phyloP scores from a whole-genome alignment of 1,139 yeast species.

The Blastobotrys buckinghamii region DNA sequence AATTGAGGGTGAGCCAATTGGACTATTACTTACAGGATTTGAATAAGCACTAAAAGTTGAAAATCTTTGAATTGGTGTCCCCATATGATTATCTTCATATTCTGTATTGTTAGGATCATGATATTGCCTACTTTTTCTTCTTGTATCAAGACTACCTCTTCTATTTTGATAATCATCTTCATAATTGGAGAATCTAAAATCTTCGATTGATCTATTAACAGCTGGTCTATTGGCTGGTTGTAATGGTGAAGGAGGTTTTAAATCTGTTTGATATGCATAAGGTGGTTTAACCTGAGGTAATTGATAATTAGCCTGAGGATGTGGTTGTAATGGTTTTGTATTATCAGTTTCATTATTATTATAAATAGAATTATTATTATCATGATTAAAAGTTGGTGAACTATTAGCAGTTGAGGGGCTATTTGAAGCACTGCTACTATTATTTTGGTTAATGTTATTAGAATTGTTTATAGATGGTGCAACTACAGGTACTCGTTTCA shows the following conservation, averaged over 20 bases:
- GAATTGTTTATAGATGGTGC: not conserved
- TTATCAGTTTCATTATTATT: not conserved
- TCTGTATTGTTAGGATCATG: not conserved
- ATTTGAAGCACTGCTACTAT: not conserved
- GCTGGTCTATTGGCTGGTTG: not conserved
- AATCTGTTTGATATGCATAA: constrained; percentile 1
- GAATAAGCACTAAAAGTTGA: constrained; percentile 1
- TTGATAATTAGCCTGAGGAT: not conserved
- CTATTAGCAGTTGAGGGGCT: not conserved
- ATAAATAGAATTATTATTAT: not conserved
- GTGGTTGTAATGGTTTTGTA: not conserved
- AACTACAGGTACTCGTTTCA: constrained; percentile 17
- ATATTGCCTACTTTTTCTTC: not conserved
- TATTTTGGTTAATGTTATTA: not conserved
- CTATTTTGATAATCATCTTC: not conserved
- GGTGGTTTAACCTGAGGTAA: constrained; percentile 7
- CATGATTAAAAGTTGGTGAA: not conserved
- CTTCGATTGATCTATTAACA: constrained; percentile 1
- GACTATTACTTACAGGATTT: not conserved
- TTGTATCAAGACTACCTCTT: not conserved
- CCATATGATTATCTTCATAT: not conserved
- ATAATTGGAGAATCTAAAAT: constrained; percentile 1
- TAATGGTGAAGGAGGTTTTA: constrained; percentile 5
- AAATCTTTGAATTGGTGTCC: constrained; percentile 1
- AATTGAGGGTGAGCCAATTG: not conserved